Evolutionary conservation across 2,329 filamentous ascomycete species (phyloP).

Genomic region (Alternaria sp.): DNA sequence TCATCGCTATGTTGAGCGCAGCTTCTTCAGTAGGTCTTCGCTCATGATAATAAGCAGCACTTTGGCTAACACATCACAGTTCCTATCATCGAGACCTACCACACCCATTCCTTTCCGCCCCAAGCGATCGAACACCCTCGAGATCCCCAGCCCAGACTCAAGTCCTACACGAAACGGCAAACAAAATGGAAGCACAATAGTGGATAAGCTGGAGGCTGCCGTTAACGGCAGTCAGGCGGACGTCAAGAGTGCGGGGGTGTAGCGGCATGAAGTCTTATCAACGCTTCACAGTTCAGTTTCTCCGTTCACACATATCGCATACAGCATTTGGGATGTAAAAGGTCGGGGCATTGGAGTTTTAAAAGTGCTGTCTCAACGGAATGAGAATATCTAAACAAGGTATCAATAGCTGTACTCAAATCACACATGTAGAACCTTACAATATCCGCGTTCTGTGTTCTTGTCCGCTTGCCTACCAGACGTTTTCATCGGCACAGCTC

Average conservation of each 20-base stretch:
- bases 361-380: neutral
- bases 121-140: conserved; percentile 58
- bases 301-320: neutral
- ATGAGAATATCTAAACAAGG: neutral
- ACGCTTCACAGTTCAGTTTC: neutral
- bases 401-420: neutral
- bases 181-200: conserved; percentile 24
- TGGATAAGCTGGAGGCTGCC: conserved; percentile 37
- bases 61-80: conserved; percentile 57
- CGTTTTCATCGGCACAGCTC: neutral
- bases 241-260: conserved; percentile 27
- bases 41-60: neutral
- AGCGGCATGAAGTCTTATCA: neutral
- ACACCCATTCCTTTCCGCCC: conserved; percentile 71
- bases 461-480: neutral
- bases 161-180: conserved; percentile 25
- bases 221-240: conserved; percentile 34
- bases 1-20: conserved; percentile 84
- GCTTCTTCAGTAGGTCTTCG: conserved; percentile 75
- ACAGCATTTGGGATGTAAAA: neutral
- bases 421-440: neutral
- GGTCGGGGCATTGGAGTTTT: neutral
- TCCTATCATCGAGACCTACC: conserved; percentile 71
- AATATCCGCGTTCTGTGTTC: neutral
- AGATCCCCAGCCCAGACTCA: conserved; percentile 37